phyloP scores from a whole-genome alignment of 306 rosid genomes.

The Ormosia emarginata region DNA sequence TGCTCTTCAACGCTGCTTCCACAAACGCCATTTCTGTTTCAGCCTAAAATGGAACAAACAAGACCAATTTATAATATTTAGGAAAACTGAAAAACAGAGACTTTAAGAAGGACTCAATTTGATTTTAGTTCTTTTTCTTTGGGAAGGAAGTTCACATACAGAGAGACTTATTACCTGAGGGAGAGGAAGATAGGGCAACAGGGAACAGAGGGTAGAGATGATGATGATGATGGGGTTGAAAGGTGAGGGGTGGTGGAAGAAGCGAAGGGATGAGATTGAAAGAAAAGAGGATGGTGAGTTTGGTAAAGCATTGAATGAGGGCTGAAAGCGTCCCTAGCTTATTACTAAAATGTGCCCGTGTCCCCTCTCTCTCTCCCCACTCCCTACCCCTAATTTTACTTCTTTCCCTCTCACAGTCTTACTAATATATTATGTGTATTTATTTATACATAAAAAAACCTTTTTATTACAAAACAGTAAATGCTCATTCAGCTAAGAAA shows the following conservation, averaged over 20 bases:
- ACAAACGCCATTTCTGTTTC: conserved; percentile 65
- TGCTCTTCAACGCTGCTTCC: conserved; percentile 64
- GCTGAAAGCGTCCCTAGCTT: conserved; percentile 53
- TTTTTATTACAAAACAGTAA: too few species aligned
- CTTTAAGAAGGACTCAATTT: too few species aligned
- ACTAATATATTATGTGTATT: too few species aligned
- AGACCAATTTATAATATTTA: background rate
- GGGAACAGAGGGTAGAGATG: background rate
- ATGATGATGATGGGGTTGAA: background rate
- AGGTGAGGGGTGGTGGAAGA: conserved; percentile 18
- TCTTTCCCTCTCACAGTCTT: background rate
- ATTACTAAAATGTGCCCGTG: conserved; percentile 53
- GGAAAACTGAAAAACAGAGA: background rate
- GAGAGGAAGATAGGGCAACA: background rate
- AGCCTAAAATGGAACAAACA: conserved; percentile 25
- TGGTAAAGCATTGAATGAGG: conserved; percentile 80
- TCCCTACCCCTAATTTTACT: background rate
- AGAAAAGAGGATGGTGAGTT: conserved; percentile 53
- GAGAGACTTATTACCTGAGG: conserved; percentile 32
- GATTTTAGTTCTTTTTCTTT: too few species aligned
- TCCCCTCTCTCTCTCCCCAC: conserved; percentile 20
- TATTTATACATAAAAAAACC: too few species aligned
- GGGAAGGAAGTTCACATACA: background rate
- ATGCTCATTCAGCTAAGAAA: too few species aligned
- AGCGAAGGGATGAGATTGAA: conserved; percentile 44